Percentiles rank a stretch among this genome's conserved stretches.
Conservation (phyloP, 352 stramenopile genomes). For the Globisporangium cylindrosporum region DNA sequence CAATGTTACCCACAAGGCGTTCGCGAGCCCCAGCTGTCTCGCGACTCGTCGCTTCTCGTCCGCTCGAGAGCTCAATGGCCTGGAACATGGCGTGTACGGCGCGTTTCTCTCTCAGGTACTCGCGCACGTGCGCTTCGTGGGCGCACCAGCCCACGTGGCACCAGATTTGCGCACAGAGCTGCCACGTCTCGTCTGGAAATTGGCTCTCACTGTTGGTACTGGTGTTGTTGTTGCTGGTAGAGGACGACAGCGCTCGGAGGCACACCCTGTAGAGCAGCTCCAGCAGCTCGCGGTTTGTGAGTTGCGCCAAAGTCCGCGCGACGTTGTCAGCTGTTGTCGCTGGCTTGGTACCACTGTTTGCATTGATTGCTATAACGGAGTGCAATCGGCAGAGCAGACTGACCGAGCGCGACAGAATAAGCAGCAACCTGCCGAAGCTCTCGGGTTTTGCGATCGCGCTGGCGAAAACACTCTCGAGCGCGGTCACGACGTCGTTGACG, state of each 20-base stretch:
- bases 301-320: not conserved
- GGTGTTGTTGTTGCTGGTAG: not conserved
- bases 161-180: conserved; percentile 64
- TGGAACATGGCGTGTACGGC: conserved; percentile 36
- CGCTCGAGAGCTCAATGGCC: conserved; percentile 35
- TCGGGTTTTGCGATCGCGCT: conserved; percentile 3
- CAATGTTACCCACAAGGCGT: conserved; percentile 57
- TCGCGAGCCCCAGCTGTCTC: conserved; percentile 31
- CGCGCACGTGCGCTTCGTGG: conserved; percentile 24
- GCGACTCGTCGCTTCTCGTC: conserved; percentile 14
- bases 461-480: conserved; percentile 24
- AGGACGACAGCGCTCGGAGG: conserved; percentile 19
- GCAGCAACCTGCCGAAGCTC: conserved; percentile 20
- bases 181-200: conserved; percentile 33
- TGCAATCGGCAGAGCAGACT: conserved; percentile 70
- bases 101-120: conserved; percentile 37
- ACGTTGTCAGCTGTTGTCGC: not conserved
- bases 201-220: not conserved
- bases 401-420: conserved; percentile 37
- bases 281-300: conserved; percentile 23
- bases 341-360: not conserved
- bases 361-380: conserved; percentile 12
- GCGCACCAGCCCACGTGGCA: conserved; percentile 70
- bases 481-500: conserved; percentile 16
- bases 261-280: conserved; percentile 32